Conservation (phyloP, 2,329 filamentous ascomycete genomes). For the Beauveria asiatica region DNA sequence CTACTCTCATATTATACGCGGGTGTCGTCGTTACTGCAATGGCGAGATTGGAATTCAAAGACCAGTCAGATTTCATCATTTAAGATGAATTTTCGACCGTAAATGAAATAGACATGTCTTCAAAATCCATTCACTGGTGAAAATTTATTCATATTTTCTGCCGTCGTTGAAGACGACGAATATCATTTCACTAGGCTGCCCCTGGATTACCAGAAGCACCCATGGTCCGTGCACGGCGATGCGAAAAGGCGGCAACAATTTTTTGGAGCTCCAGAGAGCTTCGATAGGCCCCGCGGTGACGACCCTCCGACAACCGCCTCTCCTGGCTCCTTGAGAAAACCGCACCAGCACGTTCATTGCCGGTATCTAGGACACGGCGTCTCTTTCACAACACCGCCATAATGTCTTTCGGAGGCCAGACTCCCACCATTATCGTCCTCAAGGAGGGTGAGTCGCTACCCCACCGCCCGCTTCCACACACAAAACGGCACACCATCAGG, state of each 20-base stretch:
- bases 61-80: no score
- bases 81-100: no score
- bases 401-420: conserved; percentile 97
- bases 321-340: conserved; percentile 14
- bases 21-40: no score
- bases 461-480: conserved; percentile 23
- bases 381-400: conserved; percentile 20
- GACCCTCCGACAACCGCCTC: conserved; percentile 15
- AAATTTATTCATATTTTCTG: no score
- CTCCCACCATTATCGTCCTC: conserved; percentile 94
- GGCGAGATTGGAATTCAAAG: no score
- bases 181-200: background rate
- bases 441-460: conserved; percentile 72
- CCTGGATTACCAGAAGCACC: conserved; percentile 8
- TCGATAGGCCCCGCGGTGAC: conserved; percentile 18
- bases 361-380: conserved; percentile 3
- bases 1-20: no score
- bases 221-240: conserved; percentile 17
- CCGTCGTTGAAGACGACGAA: background rate
- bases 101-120: no score
- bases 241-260: conserved; percentile 38
- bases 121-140: no score
- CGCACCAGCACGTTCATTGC: conserved; percentile 6
- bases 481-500: conserved; percentile 7
- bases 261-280: conserved; percentile 39